Evolutionary conservation across 768 basidiomycete genomes (phyloP), one percentile per base, ranked within the genome.

Genomic region (Kondoa subrosea): DNA sequence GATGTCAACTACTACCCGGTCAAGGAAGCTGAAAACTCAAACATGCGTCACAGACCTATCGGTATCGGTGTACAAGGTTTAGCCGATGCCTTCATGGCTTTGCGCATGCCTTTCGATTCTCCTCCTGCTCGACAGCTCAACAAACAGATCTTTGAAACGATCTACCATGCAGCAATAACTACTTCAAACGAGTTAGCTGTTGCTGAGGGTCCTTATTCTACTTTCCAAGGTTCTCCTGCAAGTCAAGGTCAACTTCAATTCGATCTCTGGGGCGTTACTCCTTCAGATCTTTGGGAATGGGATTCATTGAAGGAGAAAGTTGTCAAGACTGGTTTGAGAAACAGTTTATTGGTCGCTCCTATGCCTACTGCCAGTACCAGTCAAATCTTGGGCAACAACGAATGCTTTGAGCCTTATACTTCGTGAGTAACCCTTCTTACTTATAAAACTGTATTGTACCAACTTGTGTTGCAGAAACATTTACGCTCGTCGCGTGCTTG

Each of bases 351-450:
- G 15, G 79, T 89, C 69, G 86, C 93, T 0, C 93, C 93, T n/a
- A 99, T 99, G 95, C 95, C 95, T 0, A 99, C 95, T 33, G 95
- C 95, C 0, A 93, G 91, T 27, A 99, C 95, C 1, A 91, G 88
- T 78, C 95, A 97, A 79, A 99, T 99, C 74, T 82, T 97, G 64
- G 95, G 95, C 57, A 88, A 88, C 81, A 99, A 97, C 77, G 95
- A 97, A 74, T 97, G 93, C 79, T 97, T 99, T 77, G 95, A 99
- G 79, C 91, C 95, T 0, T 99, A 97, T 78, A 97, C 93, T 0
- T 89, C 85, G 86, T 87, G 71, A 59, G 81, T 76, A 16, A n/a
- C 50, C 15, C 3, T 30, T 25, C 26, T 33, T 25, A 34, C 34
- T 1, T 56, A 3, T 57, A 8, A 0, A 34, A 1, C 65, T 56